phyloP scores from a whole-genome alignment of 2,329 filamentous ascomycete genomes.

The Claviceps fusiformis region DNA sequence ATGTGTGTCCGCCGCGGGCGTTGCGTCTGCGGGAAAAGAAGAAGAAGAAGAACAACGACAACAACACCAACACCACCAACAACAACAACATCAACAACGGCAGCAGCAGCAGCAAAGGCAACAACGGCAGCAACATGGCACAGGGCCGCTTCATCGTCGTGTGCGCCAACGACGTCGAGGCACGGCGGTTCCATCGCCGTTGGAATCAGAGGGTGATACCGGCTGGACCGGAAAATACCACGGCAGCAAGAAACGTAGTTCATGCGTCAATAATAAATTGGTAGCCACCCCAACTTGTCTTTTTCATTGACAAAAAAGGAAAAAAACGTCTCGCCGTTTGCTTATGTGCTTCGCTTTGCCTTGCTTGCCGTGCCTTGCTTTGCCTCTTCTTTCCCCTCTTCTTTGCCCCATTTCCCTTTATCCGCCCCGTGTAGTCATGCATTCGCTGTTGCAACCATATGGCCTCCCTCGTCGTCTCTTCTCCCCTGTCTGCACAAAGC shows the following conservation, averaged over 20 bases:
- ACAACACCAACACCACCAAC: no score
- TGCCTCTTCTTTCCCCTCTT: not conserved
- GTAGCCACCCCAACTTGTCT: conserved; percentile 12
- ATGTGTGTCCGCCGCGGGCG: conserved; percentile 7
- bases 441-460: not conserved
- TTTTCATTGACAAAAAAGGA: not conserved
- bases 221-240: conserved; percentile 4
- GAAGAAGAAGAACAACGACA: no score
- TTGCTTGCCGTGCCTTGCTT: not conserved
- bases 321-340: not conserved
- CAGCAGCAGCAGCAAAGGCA: no score
- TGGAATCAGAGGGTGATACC: conserved; percentile 25
- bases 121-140: conserved; percentile 5
- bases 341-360: not conserved
- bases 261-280: conserved; percentile 20
- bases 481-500: not conserved
- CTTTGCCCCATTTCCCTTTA: not conserved
- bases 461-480: not conserved
- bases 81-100: no score
- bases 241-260: conserved; percentile 11
- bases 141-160: conserved; percentile 20
- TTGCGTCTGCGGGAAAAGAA: not conserved
- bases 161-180: conserved; percentile 18
- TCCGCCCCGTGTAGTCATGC: not conserved
- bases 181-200: conserved; percentile 25